Evolutionary conservation across 768 basidiomycete species (phyloP), one percentile per base, ranked within the genome.

Genomic region (Holtermanniella nyarrowii): DNA sequence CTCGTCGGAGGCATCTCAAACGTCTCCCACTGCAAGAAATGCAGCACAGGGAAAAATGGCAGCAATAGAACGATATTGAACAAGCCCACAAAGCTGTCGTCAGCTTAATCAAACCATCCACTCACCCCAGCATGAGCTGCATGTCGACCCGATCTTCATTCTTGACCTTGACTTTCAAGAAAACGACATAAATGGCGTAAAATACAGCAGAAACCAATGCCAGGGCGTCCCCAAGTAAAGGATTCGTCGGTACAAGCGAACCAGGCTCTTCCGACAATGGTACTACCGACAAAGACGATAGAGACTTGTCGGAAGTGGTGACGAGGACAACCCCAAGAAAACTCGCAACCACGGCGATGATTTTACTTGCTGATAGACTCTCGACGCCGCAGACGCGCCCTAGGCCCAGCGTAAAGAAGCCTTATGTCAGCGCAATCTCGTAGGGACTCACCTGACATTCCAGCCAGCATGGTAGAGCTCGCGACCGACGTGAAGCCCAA

Each of bases 401-500:
- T 45, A 96, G 75, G 0, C 76, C 84, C 44, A 97, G 74, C 0
- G 91, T 97, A 66, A 97, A 96, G 73, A 99, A 88, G 0, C 93
- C 93, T 90, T 47, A 25, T 37, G 13, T n/a, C 12, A 26, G 25
- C 25, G 41, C 27, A 44, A 24, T 42, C 18, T 20, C 14, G 50
- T 25, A 43, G 10, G 23, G 23, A 69, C 82, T 26, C 59, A 89
- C 91, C 89, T 58, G 88, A 90, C 76, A 82, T 91, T 63, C 84
- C 82, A 1, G 86, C 84, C 47, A 95, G 72, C 31, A 96, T 83
- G 3, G 91, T 95, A 18, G 87, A 81, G 68, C 88, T 93, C 1
- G 88, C 87, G n/a, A 96, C 91, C 61, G 83, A 88, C 1, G 93
- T 97, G 66, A 83, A 85, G 25, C 80, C 82, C 42, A 97, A 76